Percentiles rank a stretch among this genome's conserved stretches.
Conservation (phyloP, 2,329 filamentous ascomycete genomes). For the Botryotinia convoluta region DNA sequence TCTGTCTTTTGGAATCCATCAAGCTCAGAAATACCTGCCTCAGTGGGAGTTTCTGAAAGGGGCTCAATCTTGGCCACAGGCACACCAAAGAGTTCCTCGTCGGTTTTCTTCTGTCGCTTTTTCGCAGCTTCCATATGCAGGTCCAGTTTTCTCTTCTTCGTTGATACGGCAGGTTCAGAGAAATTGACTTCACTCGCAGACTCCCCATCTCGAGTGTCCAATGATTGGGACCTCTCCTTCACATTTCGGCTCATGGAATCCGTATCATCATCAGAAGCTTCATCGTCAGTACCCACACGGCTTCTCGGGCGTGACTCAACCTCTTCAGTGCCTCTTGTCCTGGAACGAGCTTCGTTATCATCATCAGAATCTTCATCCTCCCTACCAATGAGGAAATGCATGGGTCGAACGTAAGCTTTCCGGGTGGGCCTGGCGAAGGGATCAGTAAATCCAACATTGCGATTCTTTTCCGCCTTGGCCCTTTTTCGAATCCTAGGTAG, state of each 20-base stretch:
- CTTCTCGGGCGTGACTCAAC: conserved; percentile 79
- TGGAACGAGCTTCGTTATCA: conserved; percentile 62
- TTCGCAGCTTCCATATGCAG: conserved; percentile 66
- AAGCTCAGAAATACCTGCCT: conserved; percentile 49
- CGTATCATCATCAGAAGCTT: conserved; percentile 37
- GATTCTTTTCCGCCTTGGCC: conserved; percentile 48
- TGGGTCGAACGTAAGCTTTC: conserved; percentile 67
- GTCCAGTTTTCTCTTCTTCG: conserved; percentile 73
- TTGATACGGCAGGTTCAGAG: conserved; percentile 52
- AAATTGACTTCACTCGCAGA: conserved; percentile 73
- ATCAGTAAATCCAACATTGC: conserved; percentile 64
- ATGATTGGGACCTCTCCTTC: conserved; percentile 34
- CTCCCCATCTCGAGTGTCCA: conserved; percentile 57
- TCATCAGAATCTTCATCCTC: conserved; percentile 76
- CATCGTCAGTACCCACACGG: conserved; percentile 64
- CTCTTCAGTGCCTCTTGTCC: conserved; percentile 77
- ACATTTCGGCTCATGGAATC: conserved; percentile 26
- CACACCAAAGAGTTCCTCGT: conserved; percentile 74
- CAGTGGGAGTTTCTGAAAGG: conserved; percentile 40
- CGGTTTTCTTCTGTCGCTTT: conserved; percentile 77
- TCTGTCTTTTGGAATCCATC: conserved; percentile 51
- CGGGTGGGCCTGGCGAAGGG: conserved; percentile 62
- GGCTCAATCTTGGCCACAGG: conserved; percentile 53
- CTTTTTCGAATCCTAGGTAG: conserved; percentile 71
- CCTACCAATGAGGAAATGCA: conserved; percentile 76